These are phyloP conservation scores for Phytomonas serpens DNA, from an alignment of 208 protist genomes.

Conservation along the genomic window DNA sequence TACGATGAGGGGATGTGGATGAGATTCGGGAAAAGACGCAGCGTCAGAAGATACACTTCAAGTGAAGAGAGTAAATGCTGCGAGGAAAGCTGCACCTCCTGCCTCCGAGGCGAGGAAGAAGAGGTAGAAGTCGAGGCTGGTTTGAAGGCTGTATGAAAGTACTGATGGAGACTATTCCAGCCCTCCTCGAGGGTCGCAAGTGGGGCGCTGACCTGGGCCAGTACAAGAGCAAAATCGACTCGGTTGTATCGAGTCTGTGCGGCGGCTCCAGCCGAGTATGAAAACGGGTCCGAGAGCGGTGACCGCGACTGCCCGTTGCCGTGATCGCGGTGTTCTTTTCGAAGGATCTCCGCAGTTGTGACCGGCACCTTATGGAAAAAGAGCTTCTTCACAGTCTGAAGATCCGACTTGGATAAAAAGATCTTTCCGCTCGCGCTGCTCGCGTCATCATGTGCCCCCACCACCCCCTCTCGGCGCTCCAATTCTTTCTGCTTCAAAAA, in stretches of 20 bases:
- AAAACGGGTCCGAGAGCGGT: neutral
- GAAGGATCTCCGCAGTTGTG: constrained; percentile 50
- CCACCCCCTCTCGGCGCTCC: neutral
- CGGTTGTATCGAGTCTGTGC: constrained; percentile 13
- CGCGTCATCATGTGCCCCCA: neutral
- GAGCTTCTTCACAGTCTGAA: constrained; percentile 35
- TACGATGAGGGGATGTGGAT: neutral
- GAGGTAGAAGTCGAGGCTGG: neutral
- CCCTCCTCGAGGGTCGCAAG: constrained; percentile 44
- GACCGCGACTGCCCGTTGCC: neutral
- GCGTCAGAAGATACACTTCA: constrained; percentile 9
- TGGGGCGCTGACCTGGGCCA: constrained; percentile 33
- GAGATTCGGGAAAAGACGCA: constrained; percentile 8
- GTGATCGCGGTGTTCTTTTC: neutral
- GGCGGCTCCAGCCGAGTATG: neutral
- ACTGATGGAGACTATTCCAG: constrained; percentile 45
- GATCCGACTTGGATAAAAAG: constrained; percentile 15
- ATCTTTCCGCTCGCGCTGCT: neutral
- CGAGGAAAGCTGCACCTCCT: neutral
- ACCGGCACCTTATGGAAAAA: constrained; percentile 55
- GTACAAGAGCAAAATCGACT: constrained; percentile 36
- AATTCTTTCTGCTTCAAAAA: constrained; percentile 41
- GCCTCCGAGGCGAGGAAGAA: neutral
- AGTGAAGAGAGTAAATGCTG: constrained; percentile 5
- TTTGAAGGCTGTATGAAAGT: constrained; percentile 29